Conservation (phyloP, 1,284 basidiomycete species). For the Flammula alnicola region DNA sequence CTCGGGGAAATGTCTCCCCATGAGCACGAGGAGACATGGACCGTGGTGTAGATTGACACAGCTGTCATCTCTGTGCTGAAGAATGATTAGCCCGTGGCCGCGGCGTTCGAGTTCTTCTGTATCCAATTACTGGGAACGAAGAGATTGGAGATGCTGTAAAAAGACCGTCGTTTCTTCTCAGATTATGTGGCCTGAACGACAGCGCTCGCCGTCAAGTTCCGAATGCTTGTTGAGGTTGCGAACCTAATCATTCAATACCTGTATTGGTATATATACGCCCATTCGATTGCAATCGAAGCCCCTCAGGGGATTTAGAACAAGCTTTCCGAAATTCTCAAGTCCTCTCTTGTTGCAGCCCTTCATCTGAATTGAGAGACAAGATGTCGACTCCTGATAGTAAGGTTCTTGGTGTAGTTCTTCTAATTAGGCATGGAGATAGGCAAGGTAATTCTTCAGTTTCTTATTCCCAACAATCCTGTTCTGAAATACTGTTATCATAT, state of each 20-base stretch:
- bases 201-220: no score
- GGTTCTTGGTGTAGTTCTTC: slow-evolving; percentile 38
- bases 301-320: no score
- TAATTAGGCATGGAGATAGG: slow-evolving; percentile 40
- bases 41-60: not conserved
- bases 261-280: no score
- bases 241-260: no score
- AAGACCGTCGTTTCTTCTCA: slow-evolving; percentile 4
- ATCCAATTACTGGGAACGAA: not conserved
- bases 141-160: no score
- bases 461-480: not conserved
- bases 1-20: no score
- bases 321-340: no score
- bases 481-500: slow-evolving; percentile 1
- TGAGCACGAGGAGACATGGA: not conserved
- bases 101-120: not conserved
- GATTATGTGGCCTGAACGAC: no score
- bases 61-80: not conserved
- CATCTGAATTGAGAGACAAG: no score
- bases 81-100: not conserved
- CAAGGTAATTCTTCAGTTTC: slow-evolving; percentile 24
- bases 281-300: no score
- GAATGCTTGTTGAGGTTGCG: no score
- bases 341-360: no score
- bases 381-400: slow-evolving; percentile 14